These are phyloP conservation scores for Endocladia muricata DNA, from an alignment of 31 red algal species.

Conservation along the genomic window DNA sequence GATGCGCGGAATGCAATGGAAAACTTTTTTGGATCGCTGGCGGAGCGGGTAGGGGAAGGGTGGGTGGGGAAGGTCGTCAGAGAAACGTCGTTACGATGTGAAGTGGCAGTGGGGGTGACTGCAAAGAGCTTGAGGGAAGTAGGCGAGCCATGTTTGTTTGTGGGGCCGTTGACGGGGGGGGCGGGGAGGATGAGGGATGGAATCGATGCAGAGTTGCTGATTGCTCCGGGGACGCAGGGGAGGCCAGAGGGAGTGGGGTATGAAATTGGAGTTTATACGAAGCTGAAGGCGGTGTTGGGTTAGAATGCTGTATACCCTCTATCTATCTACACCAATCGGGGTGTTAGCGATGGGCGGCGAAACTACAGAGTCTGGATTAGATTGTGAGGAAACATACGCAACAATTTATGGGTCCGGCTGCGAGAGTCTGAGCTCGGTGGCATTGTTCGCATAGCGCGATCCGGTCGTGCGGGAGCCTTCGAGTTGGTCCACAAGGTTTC, in stretches of 20 bases:
- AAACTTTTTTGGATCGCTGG: slow-evolving; percentile 49
- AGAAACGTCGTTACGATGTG: slow-evolving; percentile 43
- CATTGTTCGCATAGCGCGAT: no score
- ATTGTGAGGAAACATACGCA: no score
- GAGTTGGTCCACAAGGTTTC: no score
- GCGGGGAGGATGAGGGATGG: background rate
- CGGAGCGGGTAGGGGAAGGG: background rate
- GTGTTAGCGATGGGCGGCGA: no score
- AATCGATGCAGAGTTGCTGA: slow-evolving; percentile 41
- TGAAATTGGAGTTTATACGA: slow-evolving; percentile 22
- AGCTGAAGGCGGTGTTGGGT: slow-evolving; percentile 7
- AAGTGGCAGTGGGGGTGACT: no score
- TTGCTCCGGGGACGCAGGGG: slow-evolving; percentile 33
- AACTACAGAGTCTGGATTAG: no score
- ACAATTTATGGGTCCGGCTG: no score
- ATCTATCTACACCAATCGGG: no score
- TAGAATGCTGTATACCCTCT: no score
- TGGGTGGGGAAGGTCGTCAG: slow-evolving; percentile 20
- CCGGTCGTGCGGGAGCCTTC: no score
- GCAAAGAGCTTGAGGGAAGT: background rate
- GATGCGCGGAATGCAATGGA: slow-evolving; percentile 44
- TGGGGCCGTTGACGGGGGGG: slow-evolving; percentile 17
- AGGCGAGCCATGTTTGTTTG: slow-evolving; percentile 44
- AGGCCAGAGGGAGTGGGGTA: slow-evolving; percentile 15
- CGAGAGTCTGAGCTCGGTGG: no score